A percentile compares a stretch with the other conserved stretches of the same genome.
Evolutionary conservation across 768 basidiomycete species (phyloP).

Genomic region (Arthromyces matolae): DNA sequence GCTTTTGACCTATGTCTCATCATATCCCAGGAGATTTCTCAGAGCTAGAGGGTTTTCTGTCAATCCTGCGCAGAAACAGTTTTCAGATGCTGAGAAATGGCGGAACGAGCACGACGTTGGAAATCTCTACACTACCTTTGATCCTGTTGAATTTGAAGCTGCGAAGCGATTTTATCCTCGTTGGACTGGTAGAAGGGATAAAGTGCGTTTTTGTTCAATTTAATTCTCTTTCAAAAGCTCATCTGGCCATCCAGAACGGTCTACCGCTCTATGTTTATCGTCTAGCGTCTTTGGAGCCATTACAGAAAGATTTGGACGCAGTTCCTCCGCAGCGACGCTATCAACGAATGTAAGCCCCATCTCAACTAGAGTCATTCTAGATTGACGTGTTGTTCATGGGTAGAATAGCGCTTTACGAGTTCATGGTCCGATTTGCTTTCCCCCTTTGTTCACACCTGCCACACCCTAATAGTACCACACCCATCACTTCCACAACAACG

Average conservation of each 20-base stretch:
- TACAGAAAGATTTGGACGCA: constrained; percentile 59
- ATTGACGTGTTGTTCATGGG: neutral
- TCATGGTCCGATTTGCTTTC: constrained; percentile 60
- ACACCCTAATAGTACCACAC: constrained; percentile 44
- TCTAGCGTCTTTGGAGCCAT: constrained; percentile 53
- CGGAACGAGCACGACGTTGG: constrained; percentile 57
- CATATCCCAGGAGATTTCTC: constrained; percentile 70
- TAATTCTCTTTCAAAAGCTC: neutral
- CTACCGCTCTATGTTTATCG: constrained; percentile 76
- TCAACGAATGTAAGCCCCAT: constrained; percentile 59
- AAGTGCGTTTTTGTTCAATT: constrained; percentile 38
- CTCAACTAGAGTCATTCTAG: neutral
- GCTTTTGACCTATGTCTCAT: constrained; percentile 1
- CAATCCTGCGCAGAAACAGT: constrained; percentile 64
- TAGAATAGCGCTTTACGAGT: constrained; percentile 65
- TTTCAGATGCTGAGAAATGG: constrained; percentile 67
- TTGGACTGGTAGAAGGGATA: constrained; percentile 78
- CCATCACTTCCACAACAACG: constrained; percentile 56
- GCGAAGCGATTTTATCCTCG: constrained; percentile 68
- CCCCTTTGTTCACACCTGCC: constrained; percentile 62
- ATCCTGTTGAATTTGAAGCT: constrained; percentile 53
- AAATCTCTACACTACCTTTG: constrained; percentile 59
- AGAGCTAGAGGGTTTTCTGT: constrained; percentile 72
- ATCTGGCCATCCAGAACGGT: constrained; percentile 44
- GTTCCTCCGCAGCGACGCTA: constrained; percentile 53